Evolutionary conservation across 352 stramenopile genomes (phyloP).

Genomic region (Globisporangium camurandrum): DNA sequence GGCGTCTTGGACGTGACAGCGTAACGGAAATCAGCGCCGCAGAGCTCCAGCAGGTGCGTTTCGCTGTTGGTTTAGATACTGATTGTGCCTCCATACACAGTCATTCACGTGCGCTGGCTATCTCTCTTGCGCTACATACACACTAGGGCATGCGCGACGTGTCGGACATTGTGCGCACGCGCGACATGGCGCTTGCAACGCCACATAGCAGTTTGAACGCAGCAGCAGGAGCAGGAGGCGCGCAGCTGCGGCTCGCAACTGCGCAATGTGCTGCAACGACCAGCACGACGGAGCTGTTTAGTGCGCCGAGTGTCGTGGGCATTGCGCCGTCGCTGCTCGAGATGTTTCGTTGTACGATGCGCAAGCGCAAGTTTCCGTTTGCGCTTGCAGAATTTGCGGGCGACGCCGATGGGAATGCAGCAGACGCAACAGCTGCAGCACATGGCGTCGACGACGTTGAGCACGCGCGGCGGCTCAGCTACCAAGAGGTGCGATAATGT

Average conservation of each 20-base stretch:
- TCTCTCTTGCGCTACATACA: not conserved
- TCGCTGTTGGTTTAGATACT: not conserved
- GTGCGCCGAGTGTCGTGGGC: conserved; percentile 38
- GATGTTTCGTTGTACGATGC: conserved; percentile 85
- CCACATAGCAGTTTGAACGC: conserved; percentile 5
- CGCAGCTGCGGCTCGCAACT: not conserved
- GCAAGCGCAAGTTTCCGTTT: conserved; percentile 80
- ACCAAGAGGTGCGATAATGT: conserved; percentile 30
- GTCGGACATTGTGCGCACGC: conserved; percentile 58
- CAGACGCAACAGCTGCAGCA: conserved; percentile 7
- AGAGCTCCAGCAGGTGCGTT: conserved; percentile 54
- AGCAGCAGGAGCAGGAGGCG: conserved; percentile 10
- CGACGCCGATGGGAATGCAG: not conserved
- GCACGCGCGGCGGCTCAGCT: conserved; percentile 59
- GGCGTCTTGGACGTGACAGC: conserved; percentile 71
- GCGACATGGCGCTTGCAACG: conserved; percentile 35
- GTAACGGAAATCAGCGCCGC: conserved; percentile 74
- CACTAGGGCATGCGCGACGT: conserved; percentile 54
- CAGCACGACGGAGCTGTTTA: conserved; percentile 41
- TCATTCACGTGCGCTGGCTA: not conserved
- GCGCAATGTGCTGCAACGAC: not conserved
- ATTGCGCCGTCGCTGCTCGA: conserved; percentile 51
- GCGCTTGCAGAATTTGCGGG: conserved; percentile 15
- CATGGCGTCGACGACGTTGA: conserved; percentile 47
- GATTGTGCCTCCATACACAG: not conserved